These are phyloP conservation scores for Lecanicillium sp. DNA, from an alignment of 2,329 filamentous ascomycete genomes.

Conservation along the genomic window DNA sequence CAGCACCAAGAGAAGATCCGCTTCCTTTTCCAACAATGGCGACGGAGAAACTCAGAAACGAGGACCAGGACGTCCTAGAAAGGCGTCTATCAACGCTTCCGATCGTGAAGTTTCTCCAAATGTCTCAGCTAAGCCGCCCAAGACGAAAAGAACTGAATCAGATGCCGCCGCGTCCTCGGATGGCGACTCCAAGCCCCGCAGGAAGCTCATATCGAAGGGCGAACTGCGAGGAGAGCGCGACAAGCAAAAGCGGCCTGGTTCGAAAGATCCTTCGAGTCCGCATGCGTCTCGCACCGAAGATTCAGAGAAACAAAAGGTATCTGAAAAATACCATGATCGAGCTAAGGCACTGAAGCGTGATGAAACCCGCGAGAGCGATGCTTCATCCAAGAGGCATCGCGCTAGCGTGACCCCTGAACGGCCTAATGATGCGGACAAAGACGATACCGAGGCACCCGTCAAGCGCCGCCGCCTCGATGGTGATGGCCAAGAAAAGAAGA, in stretches of 20 bases:
- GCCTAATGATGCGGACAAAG: slow-evolving; percentile 43
- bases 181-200: slow-evolving; percentile 51
- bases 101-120: slow-evolving; percentile 46
- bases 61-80: slow-evolving; percentile 43
- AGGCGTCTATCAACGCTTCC: slow-evolving; percentile 43
- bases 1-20: slow-evolving; percentile 39
- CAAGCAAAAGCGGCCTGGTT: slow-evolving; percentile 49
- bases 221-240: slow-evolving; percentile 53
- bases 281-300: slow-evolving; percentile 43
- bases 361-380: slow-evolving; percentile 50
- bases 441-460: slow-evolving; percentile 38
- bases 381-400: slow-evolving; percentile 48
- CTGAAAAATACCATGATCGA: slow-evolving; percentile 50
- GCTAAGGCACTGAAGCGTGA: slow-evolving; percentile 54
- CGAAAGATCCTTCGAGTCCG: slow-evolving; percentile 47
- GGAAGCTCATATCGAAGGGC: slow-evolving; percentile 55
- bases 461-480: slow-evolving; percentile 51
- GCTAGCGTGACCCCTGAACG: slow-evolving; percentile 50
- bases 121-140: slow-evolving; percentile 37
- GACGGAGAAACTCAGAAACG: slow-evolving; percentile 44
- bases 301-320: slow-evolving; percentile 36
- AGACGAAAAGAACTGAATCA: slow-evolving; percentile 44
- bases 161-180: slow-evolving; percentile 47
- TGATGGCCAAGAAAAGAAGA: slow-evolving; percentile 41
- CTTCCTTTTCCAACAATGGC: slow-evolving; percentile 31